Conservation (phyloP, 116 monocot species). For the Trichopus zeylanicus region DNA sequence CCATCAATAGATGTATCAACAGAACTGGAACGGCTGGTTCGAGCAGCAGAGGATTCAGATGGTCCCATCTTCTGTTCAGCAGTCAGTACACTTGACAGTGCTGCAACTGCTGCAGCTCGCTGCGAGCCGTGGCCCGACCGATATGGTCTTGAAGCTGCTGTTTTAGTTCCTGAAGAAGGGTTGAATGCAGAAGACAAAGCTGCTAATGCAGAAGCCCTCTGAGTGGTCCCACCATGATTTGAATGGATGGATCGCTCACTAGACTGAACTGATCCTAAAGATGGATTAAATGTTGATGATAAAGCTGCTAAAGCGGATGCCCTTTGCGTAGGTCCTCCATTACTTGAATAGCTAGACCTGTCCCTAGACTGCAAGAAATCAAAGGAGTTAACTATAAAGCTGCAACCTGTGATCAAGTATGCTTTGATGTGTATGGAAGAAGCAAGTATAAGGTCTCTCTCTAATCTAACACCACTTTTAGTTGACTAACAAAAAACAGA, state of each 20-base stretch:
- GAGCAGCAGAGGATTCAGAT: constrained; percentile 31
- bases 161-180: constrained; percentile 44
- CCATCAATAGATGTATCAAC: constrained; percentile 21
- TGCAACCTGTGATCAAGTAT: too few relatives aligned
- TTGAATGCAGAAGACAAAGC: constrained; percentile 88
- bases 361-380: constrained; percentile 29
- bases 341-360: constrained; percentile 22
- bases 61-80: constrained; percentile 66
- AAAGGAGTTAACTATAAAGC: neutral
- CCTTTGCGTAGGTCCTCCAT: constrained; percentile 79
- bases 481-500: too few relatives aligned
- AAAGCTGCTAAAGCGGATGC: constrained; percentile 94
- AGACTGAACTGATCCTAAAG: constrained; percentile 19
- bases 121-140: constrained; percentile 64
- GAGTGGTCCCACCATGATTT: constrained; percentile 60
- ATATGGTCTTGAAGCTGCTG: constrained; percentile 28
- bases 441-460: too few relatives aligned
- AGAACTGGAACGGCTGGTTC: constrained; percentile 34
- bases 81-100: constrained; percentile 78
- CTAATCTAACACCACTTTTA: too few relatives aligned
- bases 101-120: constrained; percentile 97
- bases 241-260: constrained; percentile 9
- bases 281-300: constrained; percentile 73
- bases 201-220: constrained; percentile 92
- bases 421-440: too few relatives aligned